Evolutionary conservation across 2,329 filamentous ascomycete genomes (phyloP).

Genomic region (Fusarium sulawesiense): DNA sequence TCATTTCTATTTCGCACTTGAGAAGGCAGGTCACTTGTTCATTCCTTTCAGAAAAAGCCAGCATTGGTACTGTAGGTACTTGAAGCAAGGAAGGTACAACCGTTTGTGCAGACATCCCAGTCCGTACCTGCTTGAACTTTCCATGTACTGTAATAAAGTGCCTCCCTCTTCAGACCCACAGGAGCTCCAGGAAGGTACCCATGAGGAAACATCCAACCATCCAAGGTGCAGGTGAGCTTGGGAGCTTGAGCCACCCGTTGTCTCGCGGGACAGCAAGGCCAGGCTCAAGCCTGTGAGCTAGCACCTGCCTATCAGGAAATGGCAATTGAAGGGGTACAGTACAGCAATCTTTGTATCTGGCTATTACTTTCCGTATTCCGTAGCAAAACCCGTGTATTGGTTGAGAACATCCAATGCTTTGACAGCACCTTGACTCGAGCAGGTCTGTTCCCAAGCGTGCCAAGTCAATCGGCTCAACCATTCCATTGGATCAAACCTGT

Average conservation of each 20-base stretch:
- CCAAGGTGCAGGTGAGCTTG: not conserved
- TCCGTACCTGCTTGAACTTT: not conserved
- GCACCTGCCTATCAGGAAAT: not conserved
- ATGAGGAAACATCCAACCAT: not conserved
- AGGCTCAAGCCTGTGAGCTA: not conserved
- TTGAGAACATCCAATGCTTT: not conserved
- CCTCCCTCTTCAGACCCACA: constrained; percentile 1
- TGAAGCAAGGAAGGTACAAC: not conserved
- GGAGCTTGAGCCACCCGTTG: not conserved
- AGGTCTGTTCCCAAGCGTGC: not conserved
- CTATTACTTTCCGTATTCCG: not conserved
- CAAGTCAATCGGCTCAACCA: not conserved
- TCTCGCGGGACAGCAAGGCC: not conserved
- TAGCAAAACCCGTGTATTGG: not conserved
- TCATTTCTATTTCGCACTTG: not conserved
- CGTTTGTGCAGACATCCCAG: not conserved
- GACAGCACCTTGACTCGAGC: not conserved
- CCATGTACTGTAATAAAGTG: not conserved
- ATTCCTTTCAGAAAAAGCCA: not conserved
- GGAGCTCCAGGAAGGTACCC: not conserved
- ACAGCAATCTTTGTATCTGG: not conserved
- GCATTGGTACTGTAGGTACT: not conserved
- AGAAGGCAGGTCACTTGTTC: not conserved
- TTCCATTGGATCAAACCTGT: constrained; percentile 9
- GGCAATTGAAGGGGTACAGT: not conserved